Percentiles rank a stretch among this genome's conserved stretches.
phyloP scores from a whole-genome alignment of 2,329 filamentous ascomycete genomes.

The Diaporthe sp. region DNA sequence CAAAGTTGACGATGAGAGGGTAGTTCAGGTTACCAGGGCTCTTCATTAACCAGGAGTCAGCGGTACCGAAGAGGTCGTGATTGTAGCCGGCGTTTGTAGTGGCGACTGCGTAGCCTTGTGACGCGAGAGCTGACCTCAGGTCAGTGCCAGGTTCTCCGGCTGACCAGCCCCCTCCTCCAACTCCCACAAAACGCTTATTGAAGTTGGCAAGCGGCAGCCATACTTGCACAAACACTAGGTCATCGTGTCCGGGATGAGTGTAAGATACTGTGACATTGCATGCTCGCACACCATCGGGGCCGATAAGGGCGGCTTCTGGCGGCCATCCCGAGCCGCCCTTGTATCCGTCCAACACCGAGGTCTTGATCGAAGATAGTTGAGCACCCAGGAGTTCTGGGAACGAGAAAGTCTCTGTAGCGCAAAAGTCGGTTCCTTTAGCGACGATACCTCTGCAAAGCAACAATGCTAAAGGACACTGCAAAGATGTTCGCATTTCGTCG shows the following conservation, averaged over 20 bases:
- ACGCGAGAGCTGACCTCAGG: not conserved
- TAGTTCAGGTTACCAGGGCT: constrained; percentile 6
- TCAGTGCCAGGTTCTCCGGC: not conserved
- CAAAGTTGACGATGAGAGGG: constrained; percentile 17
- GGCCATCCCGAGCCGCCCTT: not conserved
- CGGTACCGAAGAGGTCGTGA: not conserved
- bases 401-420: not conserved
- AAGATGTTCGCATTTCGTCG: not conserved
- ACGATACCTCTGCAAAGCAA: not conserved
- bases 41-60: not conserved
- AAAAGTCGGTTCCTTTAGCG: not conserved
- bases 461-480: not conserved
- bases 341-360: not conserved
- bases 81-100: constrained; percentile 1
- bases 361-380: not conserved
- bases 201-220: not conserved
- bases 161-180: not conserved
- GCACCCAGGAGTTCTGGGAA: not conserved
- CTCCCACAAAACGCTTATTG: not conserved
- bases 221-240: not conserved
- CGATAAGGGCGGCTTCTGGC: not conserved
- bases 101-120: constrained; percentile 13
- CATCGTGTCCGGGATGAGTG: not conserved
- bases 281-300: not conserved
- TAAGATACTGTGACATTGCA: constrained; percentile 4